Base-by-base conservation (phyloP, 768 basidiomycete genomes). In the Russula lepida region DNA sequence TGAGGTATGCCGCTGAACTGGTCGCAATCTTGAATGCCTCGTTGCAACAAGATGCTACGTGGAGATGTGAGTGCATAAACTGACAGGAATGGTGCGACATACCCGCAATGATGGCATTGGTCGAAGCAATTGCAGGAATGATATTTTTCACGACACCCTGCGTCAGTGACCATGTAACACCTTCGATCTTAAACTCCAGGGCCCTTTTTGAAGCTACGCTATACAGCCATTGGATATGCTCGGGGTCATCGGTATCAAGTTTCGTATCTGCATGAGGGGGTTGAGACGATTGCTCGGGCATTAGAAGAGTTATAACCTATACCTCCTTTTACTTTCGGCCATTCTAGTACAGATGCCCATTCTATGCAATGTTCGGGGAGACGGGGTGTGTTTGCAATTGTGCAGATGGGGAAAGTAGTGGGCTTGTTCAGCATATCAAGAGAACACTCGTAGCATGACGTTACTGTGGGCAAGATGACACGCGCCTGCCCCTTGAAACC, bases 81-180 rank as follows among this genome's bases (percentile, higher is more conserved):
- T 28, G 3, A 27, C 25, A 15, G 30, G 4, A 25, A 35, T 35
- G 44, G n/a, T 7, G 41, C 1, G 7, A 39, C 80, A 44, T 66
- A 90, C 93, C 94, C 51, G 97, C 91, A 60, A 99, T 94, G 71
- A 98, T 95, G 37, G 97, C 97, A 69, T 99, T 99, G 17, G 97
- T 99, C 0, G 92, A 95, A 2, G 97, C 97, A 66, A 99, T 98
- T 47, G 97, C 95, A 23, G 97, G 95, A 64, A 99, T 98, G 74
- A 99, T 97, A 68, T 97, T 97, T 81, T 99, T 99, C 49, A 99
- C 97, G 55, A 99, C 97, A 46, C 97, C 97, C 72, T 99, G 97
- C 0, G 97, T 98, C 39, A 95, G 76, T 2, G 89, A 87, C 93
- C 95, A 99, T 9, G 97, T 98, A 19, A 99, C 95, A 48, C 97